These are phyloP conservation scores for Pleurotus ostreatus DNA, from an alignment of 768 basidiomycete genomes.

Conservation along the genomic window DNA sequence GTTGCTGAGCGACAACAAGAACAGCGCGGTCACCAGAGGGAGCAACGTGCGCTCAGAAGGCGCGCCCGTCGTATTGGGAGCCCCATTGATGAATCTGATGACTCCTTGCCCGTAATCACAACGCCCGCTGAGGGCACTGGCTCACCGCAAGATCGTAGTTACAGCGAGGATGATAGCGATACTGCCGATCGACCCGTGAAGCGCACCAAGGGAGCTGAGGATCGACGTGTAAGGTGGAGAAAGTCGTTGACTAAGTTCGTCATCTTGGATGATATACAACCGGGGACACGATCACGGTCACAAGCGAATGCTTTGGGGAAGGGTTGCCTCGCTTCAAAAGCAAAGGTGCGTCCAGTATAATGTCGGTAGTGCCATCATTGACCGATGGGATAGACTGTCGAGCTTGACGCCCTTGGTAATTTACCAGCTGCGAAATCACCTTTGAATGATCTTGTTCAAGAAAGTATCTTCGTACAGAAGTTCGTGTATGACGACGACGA, in stretches of 20 bases:
- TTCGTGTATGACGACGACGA: constrained; percentile 76
- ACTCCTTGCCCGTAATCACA: too few relatives aligned
- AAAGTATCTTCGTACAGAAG: constrained; percentile 71
- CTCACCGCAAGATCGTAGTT: too few relatives aligned
- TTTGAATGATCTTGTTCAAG: constrained; percentile 51
- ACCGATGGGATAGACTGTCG: constrained; percentile 39
- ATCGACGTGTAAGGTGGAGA: constrained; percentile 77
- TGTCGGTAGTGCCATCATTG: too few relatives aligned
- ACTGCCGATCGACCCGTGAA: constrained; percentile 13
- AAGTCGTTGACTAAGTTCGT: constrained; percentile 58
- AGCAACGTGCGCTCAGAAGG: constrained; percentile 52
- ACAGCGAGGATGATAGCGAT: constrained; percentile 19
- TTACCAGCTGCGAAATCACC: constrained; percentile 54
- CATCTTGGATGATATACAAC: constrained; percentile 60
- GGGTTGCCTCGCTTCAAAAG: constrained; percentile 64
- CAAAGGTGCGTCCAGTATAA: constrained; percentile 49
- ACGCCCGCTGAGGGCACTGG: too few relatives aligned
- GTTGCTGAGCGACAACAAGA: constrained; percentile 65
- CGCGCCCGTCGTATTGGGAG: constrained; percentile 44
- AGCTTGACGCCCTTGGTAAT: constrained; percentile 72
- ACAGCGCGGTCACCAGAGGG: constrained; percentile 48
- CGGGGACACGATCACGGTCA: constrained; percentile 39
- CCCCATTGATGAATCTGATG: constrained; percentile 17
- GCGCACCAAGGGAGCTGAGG: constrained; percentile 36
- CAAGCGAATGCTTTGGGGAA: constrained; percentile 42